These are phyloP conservation scores for Talaromyces sp. DNA, from an alignment of 2,329 filamentous ascomycete species.

Conservation along the genomic window DNA sequence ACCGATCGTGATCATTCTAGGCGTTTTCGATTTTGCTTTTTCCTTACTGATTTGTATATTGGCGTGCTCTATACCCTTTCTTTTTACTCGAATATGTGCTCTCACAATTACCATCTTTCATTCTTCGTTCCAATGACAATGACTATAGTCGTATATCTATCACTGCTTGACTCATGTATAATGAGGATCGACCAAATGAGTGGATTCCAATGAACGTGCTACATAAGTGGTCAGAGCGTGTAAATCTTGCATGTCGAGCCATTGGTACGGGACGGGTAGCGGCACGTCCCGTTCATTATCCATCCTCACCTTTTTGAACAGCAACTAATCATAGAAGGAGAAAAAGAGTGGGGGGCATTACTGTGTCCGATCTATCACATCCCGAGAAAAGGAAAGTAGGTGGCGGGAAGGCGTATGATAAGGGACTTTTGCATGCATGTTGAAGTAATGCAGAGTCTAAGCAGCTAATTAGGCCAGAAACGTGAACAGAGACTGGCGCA, in stretches of 20 bases:
- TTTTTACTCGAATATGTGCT: too few relatives aligned
- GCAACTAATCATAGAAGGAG: neutral
- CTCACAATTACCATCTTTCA: neutral
- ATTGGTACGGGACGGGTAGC: neutral
- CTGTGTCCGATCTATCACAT: too few relatives aligned
- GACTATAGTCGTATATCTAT: neutral
- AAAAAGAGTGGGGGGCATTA: too few relatives aligned
- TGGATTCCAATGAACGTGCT: neutral
- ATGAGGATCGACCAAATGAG: neutral
- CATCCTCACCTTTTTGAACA: neutral
- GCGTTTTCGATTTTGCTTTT: neutral
- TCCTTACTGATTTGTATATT: neutral
- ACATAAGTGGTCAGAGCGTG: neutral
- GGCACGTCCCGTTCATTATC: neutral
- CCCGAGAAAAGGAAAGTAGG: too few relatives aligned
- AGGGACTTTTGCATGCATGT: too few relatives aligned
- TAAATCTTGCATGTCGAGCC: neutral
- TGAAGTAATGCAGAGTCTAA: too few relatives aligned
- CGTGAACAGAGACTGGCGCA: too few relatives aligned
- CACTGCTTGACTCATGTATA: neutral
- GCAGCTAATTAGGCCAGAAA: too few relatives aligned
- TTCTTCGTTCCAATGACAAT: neutral
- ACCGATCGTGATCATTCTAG: neutral
- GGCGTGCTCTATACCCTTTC: constrained; percentile 1
- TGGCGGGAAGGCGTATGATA: too few relatives aligned